Percentiles rank a stretch among this genome's conserved stretches.
phyloP scores from a whole-genome alignment of 106 monocot genomes.

The Xerophyta viscosa region DNA sequence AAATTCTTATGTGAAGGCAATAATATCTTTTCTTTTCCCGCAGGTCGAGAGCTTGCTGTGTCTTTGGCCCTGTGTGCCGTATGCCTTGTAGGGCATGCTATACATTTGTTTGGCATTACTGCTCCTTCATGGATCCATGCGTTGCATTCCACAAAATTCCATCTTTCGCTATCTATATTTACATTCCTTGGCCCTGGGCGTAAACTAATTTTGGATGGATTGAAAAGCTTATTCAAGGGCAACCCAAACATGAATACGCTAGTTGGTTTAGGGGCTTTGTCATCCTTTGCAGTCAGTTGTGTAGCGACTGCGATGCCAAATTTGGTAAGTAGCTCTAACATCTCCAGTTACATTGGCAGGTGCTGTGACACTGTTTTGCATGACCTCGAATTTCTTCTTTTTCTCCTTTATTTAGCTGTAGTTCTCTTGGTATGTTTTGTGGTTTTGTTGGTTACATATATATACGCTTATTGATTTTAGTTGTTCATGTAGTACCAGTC shows the following conservation, averaged over 20 bases:
- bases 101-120: constrained; percentile 67
- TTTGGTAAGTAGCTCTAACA: constrained; percentile 44
- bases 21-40: constrained; percentile 4
- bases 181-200: constrained; percentile 87
- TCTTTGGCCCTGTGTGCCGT: constrained; percentile 99
- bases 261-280: constrained; percentile 97
- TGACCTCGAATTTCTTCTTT: too few species aligned
- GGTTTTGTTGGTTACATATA: too few species aligned
- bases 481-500: too few species aligned
- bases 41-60: constrained; percentile 90
- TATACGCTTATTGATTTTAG: too few species aligned
- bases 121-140: constrained; percentile 71
- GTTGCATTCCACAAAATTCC: constrained; percentile 75
- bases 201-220: constrained; percentile 79
- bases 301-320: constrained; percentile 76
- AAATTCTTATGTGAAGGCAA: neutral
- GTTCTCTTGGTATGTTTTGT: too few species aligned
- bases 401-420: too few species aligned
- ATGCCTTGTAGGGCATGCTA: constrained; percentile 77
- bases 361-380: too few species aligned
- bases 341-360: too few species aligned
- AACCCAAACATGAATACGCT: constrained; percentile 98
- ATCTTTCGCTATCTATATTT: constrained; percentile 82
- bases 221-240: constrained; percentile 65
- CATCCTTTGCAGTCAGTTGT: constrained; percentile 90